phyloP scores from a whole-genome alignment of 1,284 basidiomycete species.

The Rhodotorula sp. region DNA sequence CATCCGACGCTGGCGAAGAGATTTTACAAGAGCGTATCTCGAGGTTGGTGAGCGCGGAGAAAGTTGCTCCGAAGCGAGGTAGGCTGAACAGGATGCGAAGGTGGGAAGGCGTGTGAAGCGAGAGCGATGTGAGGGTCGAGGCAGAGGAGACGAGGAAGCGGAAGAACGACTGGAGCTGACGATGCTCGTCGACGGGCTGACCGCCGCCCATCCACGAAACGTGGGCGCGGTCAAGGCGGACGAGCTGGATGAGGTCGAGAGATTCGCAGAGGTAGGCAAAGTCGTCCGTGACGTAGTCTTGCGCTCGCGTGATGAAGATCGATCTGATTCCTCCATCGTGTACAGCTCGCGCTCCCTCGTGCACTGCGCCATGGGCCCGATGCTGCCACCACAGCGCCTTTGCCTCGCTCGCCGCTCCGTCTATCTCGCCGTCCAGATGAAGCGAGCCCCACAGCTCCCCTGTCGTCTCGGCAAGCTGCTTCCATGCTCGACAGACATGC shows the following conservation, averaged over 20 bases:
- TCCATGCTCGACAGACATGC: slow-evolving; percentile 5
- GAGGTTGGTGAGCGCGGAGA: slow-evolving; percentile 9
- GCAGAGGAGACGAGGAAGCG: slow-evolving; percentile 11
- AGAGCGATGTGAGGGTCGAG: slow-evolving; percentile 1
- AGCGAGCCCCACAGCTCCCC: slow-evolving; percentile 2
- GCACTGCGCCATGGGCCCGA: not conserved
- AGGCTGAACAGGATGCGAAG: slow-evolving; percentile 22
- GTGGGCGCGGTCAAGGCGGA: not conserved
- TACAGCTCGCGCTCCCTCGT: too few relatives aligned
- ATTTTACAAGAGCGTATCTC: slow-evolving; percentile 2
- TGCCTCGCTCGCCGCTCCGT: not conserved
- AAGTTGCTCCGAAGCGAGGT: slow-evolving; percentile 10
- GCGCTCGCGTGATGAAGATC: slow-evolving; percentile 5
- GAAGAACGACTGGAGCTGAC: slow-evolving; percentile 13
- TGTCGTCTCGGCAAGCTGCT: not conserved
- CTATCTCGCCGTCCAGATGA: slow-evolving; percentile 13
- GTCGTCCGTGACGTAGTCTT: slow-evolving; percentile 4
- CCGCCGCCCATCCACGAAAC: slow-evolving; percentile 14
- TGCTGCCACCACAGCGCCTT: slow-evolving; percentile 14
- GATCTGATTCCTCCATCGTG: not conserved
- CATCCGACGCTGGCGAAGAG: not conserved
- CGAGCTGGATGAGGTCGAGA: slow-evolving; percentile 8
- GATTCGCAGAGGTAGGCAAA: slow-evolving; percentile 13
- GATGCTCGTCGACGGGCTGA: not conserved
- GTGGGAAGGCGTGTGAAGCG: slow-evolving; percentile 10